A percentile compares a stretch with the other conserved stretches of the same genome.
phyloP scores from a whole-genome alignment of 805 yeast genomes.

The Metschnikowia aberdeeniae region DNA sequence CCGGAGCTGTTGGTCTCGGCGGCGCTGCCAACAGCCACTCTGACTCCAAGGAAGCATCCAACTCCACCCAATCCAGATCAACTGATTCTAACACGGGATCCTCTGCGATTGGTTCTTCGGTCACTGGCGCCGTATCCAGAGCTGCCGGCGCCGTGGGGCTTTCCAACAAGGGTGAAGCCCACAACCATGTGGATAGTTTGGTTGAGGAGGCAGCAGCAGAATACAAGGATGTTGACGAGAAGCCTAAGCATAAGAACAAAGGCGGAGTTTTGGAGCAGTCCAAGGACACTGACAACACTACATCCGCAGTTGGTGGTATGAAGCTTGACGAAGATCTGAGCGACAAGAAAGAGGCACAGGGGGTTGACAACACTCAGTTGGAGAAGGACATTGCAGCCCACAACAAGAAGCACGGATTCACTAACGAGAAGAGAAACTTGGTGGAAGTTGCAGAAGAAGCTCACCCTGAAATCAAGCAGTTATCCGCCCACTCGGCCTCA shows the following conservation, averaged over 20 bases:
- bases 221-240: slow-evolving; percentile 6
- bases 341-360: slow-evolving; percentile 5
- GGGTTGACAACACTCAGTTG: slow-evolving; percentile 14
- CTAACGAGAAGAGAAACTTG: slow-evolving; percentile 21
- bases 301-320: slow-evolving; percentile 2
- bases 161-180: slow-evolving; percentile 1
- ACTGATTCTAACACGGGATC: background rate
- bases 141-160: slow-evolving; percentile 20
- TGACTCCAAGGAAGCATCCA: background rate
- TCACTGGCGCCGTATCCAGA: slow-evolving; percentile 19
- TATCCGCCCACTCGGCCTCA: slow-evolving; percentile 15
- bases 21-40: background rate
- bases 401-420: slow-evolving; percentile 26
- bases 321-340: slow-evolving; percentile 3
- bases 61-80: background rate
- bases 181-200: slow-evolving; percentile 17
- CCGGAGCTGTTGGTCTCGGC: slow-evolving; percentile 16
- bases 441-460: slow-evolving; percentile 26
- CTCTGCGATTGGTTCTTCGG: slow-evolving; percentile 11
- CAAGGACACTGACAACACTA: background rate
- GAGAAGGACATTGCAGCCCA: slow-evolving; percentile 24
- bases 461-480: slow-evolving; percentile 15
- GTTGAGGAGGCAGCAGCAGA: slow-evolving; percentile 19
- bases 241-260: slow-evolving; percentile 10
- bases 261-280: slow-evolving; percentile 9